phyloP scores from a whole-genome alignment of 176 grass and related monocot genomes.

The Musa troglodytarum region DNA sequence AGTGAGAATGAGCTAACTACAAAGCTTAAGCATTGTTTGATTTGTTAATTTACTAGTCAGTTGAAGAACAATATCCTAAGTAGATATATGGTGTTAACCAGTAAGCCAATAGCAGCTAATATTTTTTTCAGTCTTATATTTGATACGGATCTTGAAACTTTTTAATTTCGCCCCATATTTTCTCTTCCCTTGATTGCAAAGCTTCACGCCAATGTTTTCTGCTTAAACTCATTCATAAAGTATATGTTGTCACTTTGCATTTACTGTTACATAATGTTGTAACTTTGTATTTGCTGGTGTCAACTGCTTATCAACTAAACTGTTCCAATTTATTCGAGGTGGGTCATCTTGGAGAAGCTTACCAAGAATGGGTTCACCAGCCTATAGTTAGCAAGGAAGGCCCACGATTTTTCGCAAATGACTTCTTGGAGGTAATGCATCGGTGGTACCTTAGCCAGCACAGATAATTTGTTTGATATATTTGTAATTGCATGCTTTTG shows the following conservation, averaged over 20 bases:
- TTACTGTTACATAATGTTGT: not conserved
- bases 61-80: too few species aligned
- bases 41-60: too few species aligned
- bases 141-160: too few species aligned
- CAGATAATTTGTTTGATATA: not conserved
- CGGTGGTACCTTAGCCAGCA: not conserved
- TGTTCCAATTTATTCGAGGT: constrained; percentile 34
- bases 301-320: not conserved
- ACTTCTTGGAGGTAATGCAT: constrained; percentile 52
- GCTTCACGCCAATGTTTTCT: too few species aligned
- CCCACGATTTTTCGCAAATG: constrained; percentile 61
- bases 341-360: constrained; percentile 71
- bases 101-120: too few species aligned
- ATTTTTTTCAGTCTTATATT: too few species aligned
- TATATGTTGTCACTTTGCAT: too few species aligned
- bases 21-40: too few species aligned
- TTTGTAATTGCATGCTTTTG: not conserved
- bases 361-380: constrained; percentile 97
- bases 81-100: too few species aligned
- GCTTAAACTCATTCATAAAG: too few species aligned
- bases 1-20: not conserved
- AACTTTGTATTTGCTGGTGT: not conserved
- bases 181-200: too few species aligned
- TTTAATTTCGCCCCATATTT: too few species aligned
- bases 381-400: constrained; percentile 91